phyloP scores from a whole-genome alignment of 805 yeast species.

The Candida chauliodis region DNA sequence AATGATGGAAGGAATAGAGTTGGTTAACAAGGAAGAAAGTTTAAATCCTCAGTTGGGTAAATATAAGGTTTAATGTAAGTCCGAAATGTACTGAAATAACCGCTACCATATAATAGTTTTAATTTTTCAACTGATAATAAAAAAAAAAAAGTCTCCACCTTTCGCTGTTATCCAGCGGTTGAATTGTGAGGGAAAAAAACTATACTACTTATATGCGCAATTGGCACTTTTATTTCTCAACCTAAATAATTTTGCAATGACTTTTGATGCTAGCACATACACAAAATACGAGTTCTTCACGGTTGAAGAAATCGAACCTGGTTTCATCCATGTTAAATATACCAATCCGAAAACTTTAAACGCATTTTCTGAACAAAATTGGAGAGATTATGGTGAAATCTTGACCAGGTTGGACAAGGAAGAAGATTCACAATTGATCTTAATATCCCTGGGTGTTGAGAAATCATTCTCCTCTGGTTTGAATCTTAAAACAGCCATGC shows the following conservation, averaged over 20 bases:
- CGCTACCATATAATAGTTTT: no score
- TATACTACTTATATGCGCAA: neutral
- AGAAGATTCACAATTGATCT: slow-evolving; percentile 46
- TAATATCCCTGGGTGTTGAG: slow-evolving; percentile 54
- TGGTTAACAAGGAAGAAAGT: slow-evolving; percentile 43
- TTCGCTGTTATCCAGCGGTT: neutral
- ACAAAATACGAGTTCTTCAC: slow-evolving; percentile 26
- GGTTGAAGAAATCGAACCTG: slow-evolving; percentile 42
- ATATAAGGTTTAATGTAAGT: slow-evolving; percentile 48
- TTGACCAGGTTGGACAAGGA: slow-evolving; percentile 44
- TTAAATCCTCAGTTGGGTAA: slow-evolving; percentile 44
- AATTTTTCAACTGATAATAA: slow-evolving; percentile 1
- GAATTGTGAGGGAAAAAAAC: no score
- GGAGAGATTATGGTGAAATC: slow-evolving; percentile 53
- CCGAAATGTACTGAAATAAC: no score
- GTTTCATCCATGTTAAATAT: slow-evolving; percentile 55
- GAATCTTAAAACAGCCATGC: slow-evolving; percentile 43
- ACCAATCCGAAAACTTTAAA: slow-evolving; percentile 60
- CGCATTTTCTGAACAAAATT: slow-evolving; percentile 53
- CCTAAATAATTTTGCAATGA: slow-evolving; percentile 10
- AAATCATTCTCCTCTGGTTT: slow-evolving; percentile 63
- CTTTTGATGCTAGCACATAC: slow-evolving; percentile 18
- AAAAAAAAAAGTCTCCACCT: slow-evolving; percentile 1
- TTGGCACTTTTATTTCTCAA: neutral
- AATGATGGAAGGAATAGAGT: slow-evolving; percentile 54